Evolutionary conservation across 1,139 yeast genomes (phyloP), one percentile per base, ranked within the genome.

Genomic region (Suhomyces guaymorum): DNA sequence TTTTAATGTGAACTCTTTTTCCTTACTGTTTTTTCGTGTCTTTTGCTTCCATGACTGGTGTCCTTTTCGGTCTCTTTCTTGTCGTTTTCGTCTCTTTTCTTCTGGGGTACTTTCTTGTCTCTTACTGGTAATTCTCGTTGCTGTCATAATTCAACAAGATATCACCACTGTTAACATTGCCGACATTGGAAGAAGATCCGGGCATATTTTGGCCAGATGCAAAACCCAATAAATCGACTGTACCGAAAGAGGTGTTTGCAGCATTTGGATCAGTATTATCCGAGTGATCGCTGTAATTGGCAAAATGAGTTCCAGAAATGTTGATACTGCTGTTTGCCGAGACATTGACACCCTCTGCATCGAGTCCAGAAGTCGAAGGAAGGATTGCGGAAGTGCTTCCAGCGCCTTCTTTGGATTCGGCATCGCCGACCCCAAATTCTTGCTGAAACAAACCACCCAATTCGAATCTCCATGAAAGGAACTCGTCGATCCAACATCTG

Each of bases 401-500:
- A 2, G 5, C 12, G 13, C 17, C 17, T 18, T 17, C 19, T 17
- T 17, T 27, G 22, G 28, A 11, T 24, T 24, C 19, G 7, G 18
- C 18, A 8, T 14, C 9, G 5, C 7, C 24, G 9, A 12, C 32
- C 7, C 29, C 43, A 27, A 63, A 54, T 17, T 66, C 73, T n/a
- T 57, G 59, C 22, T 57, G 55, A 24, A 78, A 57, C 47, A 79
- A 80, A 0, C 88, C 87, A 7, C 88, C 85, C 32, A 81, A 59
- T 50, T 83, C 90, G 15, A 83, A 82, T 35, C 74, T 62, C 82
- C 88, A 82, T 2, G 73, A 72, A 46, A 82, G 63, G 72, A 79
- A 83, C 51, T 83, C 92, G 51, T 81, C 87, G 6, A 81, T 66
- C 90, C 94, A 85, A 54, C 88, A 80, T 37, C 85, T 66, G 10